These are phyloP conservation scores for Botrytis squamosa DNA, from an alignment of 2,329 filamentous ascomycete species.

Conservation along the genomic window DNA sequence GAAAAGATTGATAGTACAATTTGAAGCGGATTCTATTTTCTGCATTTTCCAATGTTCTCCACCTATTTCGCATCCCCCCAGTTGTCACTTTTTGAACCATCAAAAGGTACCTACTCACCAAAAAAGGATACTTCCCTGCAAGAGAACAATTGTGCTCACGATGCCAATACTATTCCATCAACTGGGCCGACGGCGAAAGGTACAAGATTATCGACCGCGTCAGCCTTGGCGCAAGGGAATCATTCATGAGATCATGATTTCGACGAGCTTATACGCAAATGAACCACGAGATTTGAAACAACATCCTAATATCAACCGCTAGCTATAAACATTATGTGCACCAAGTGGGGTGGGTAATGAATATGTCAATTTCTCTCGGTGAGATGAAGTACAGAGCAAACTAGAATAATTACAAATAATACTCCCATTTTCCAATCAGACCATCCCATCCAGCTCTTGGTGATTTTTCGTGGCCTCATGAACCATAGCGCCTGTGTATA, in stretches of 20 bases:
- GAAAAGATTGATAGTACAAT: background rate
- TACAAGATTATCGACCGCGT: background rate
- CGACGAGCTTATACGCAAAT: background rate
- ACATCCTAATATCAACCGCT: background rate
- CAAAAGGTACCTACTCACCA: background rate
- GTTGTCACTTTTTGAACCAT: background rate
- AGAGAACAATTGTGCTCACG: background rate
- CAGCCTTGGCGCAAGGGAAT: background rate
- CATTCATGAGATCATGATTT: background rate
- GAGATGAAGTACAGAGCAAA: background rate
- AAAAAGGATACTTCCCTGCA: background rate
- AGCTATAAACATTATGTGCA: background rate
- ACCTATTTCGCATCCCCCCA: background rate
- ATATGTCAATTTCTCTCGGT: background rate
- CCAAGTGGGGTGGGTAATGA: background rate
- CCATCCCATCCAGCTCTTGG: slow-evolving; percentile 14
- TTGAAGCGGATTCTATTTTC: background rate
- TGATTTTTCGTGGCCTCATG: background rate
- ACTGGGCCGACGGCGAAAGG: background rate
- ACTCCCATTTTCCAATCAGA: background rate
- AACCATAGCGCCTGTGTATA: background rate
- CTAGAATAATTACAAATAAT: background rate
- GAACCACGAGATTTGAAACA: too few species aligned
- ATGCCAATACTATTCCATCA: background rate
- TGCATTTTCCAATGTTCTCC: background rate